Evolutionary conservation across 2,329 filamentous ascomycete species (phyloP).

Genomic region (Talaromyces atroroseus): DNA sequence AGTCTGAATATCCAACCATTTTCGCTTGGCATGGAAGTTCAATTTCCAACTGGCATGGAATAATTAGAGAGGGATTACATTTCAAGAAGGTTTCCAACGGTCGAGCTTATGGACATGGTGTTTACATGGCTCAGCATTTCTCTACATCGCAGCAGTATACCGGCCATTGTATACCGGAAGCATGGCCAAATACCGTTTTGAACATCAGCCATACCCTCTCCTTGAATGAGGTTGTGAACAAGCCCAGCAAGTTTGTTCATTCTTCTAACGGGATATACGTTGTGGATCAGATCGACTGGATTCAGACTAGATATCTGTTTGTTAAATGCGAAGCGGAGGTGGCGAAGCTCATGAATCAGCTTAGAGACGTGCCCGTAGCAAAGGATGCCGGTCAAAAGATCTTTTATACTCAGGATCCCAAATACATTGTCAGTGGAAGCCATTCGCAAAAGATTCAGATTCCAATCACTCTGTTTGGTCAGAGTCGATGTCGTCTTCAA

Average conservation of each 20-base stretch:
- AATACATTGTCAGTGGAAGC: conserved; percentile 37
- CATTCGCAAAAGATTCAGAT: conserved; percentile 39
- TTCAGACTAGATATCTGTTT: conserved; percentile 82
- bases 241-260: conserved; percentile 56
- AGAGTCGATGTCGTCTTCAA: conserved; percentile 31
- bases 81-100: conserved; percentile 61
- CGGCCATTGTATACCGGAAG: conserved; percentile 10
- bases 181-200: conserved; percentile 65
- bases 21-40: conserved; percentile 84
- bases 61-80: conserved; percentile 75
- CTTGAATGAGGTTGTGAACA: conserved; percentile 81
- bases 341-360: background rate
- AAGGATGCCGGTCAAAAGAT: conserved; percentile 3
- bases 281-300: conserved; percentile 73
- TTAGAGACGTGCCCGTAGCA: background rate
- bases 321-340: conserved; percentile 37
- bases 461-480: conserved; percentile 48
- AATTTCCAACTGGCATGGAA: conserved; percentile 80
- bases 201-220: conserved; percentile 58
- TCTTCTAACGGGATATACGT: conserved; percentile 58
- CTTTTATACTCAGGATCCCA: conserved; percentile 35
- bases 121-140: conserved; percentile 67
- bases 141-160: conserved; percentile 53
- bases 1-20: conserved; percentile 58
- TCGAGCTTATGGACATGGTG: conserved; percentile 68